phyloP scores from a whole-genome alignment of 352 stramenopile species.

The Phytophthora vignae region DNA sequence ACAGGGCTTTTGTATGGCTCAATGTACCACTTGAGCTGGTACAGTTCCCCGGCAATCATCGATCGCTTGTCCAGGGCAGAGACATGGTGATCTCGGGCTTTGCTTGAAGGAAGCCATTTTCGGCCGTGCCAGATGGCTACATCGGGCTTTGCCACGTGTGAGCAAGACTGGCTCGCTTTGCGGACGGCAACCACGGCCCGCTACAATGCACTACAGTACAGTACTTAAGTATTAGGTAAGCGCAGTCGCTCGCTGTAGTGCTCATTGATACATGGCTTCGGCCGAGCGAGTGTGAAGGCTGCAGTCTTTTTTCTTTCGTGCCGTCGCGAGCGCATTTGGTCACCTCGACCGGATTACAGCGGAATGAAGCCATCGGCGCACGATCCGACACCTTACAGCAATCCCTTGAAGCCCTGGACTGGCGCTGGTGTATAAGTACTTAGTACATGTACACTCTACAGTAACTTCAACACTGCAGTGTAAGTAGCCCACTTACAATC shows the following conservation, averaged over 20 bases:
- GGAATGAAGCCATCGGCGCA: background rate
- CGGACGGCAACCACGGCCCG: background rate
- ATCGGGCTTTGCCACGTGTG: background rate
- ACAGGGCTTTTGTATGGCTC: background rate
- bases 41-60: background rate
- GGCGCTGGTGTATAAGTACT: no score
- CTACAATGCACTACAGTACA: no score
- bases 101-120: background rate
- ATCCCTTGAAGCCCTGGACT: no score
- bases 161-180: background rate
- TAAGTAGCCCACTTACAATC: no score
- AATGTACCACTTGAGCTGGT: background rate
- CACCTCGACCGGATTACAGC: background rate
- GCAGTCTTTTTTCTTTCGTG: background rate
- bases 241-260: background rate
- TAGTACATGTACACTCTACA: no score
- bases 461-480: no score
- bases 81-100: background rate
- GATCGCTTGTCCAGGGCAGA: background rate
- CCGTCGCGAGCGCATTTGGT: background rate
- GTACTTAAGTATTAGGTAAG: no score
- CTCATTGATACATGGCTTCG: background rate
- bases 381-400: no score
- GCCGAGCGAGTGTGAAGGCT: background rate
- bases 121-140: background rate